Base-by-base conservation (phyloP, 2,329 filamentous ascomycete genomes). In the Fusarium pseudocircinatum region DNA sequence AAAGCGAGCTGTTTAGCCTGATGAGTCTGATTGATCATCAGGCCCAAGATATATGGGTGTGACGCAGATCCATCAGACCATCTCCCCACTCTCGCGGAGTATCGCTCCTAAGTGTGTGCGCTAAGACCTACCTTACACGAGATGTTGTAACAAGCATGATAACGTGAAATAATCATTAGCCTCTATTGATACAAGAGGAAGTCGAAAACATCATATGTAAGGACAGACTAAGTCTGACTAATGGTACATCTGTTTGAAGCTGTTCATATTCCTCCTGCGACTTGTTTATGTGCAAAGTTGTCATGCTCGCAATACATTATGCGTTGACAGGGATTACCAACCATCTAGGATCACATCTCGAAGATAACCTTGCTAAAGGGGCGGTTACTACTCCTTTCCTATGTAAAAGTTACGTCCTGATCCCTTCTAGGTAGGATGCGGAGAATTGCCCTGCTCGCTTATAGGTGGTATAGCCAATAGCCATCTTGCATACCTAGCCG, bases 1-100 rank as follows among this genome's bases (percentile, higher is more conserved):
- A 30, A 13, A 58, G 6, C 49, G 1, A 43, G 20, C 9, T 4
- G 11, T 58, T 36, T 49, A 58, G 30, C 54, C 40, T 28, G 24
- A n/a, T 4, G 24, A 58, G 11, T 28, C 3, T 58, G 15, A 28
- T 42, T 30, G 46, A 53, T 28, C 36, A 22, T 20, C 16, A 26
- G 8, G 10, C 15, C 13, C 13, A 34, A n/a, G 36, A 58, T 49
- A 46, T 26, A 58, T 58, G 32, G 30, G 40, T 12, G 57, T 34
- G 15, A 15, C 20, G 57, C n/a, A 54, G 57, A 54, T 60, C 54
- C n/a, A 34, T 58, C 30, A 49, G n/a, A n/a, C 46, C 57, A 40
- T 34, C 28, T 30, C 57, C 46, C 39, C 57, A 32, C 54, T 58
- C n/a, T 60, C 57, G 57, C 34, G 57, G 57, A 60, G 18, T 60